Evolutionary conservation across 768 basidiomycete genomes (phyloP), one percentile per base, ranked within the genome.

Genomic region (Tulasnella sp.): DNA sequence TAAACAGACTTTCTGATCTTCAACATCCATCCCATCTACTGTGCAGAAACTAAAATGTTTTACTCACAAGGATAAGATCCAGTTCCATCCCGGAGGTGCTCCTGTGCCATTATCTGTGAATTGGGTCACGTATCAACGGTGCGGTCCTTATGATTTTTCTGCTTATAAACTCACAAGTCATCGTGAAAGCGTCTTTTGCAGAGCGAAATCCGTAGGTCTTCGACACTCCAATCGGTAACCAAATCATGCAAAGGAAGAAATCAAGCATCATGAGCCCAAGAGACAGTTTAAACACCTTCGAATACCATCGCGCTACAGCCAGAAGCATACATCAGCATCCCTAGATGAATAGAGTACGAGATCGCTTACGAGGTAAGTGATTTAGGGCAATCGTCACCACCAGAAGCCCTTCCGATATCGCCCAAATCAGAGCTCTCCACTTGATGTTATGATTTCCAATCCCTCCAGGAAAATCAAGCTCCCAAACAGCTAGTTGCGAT

Each of bases 141-240:
- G 3, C 40, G 16, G 24, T 15, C 16, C 16, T 16, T 22, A 22
- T 16, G 37, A 39, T 39, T 4, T 4, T 22, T 15, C 5, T 20
- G 4, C n/a, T 2, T 19, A 1, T 16, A 3, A 8, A 58, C 81
- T 37, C 61, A 88, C 83, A 83, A 12, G 78, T 82, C 69, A 73
- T 69, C 2, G 81, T 84, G 59, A 93, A 91, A 8, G 87, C 89
- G 31, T 89, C 87, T 31, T 77, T 75, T 0, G 85, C 83, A 12
- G 77, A 73, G 40, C 88, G 76, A 67, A 95, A 89, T 8, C 90
- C 91, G 57, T 92, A 95, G 0, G 89, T 89, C 58, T 72, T 80
- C 4, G 80, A 81, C 3, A 89, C 91, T 0, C 86, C 88, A 45
- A 95, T 86, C 0, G 91, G 91, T 33, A 95, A 74, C 90, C 90